Conservation (phyloP, 2,329 filamentous ascomycete species). For the Acrodontium crateriforme region DNA sequence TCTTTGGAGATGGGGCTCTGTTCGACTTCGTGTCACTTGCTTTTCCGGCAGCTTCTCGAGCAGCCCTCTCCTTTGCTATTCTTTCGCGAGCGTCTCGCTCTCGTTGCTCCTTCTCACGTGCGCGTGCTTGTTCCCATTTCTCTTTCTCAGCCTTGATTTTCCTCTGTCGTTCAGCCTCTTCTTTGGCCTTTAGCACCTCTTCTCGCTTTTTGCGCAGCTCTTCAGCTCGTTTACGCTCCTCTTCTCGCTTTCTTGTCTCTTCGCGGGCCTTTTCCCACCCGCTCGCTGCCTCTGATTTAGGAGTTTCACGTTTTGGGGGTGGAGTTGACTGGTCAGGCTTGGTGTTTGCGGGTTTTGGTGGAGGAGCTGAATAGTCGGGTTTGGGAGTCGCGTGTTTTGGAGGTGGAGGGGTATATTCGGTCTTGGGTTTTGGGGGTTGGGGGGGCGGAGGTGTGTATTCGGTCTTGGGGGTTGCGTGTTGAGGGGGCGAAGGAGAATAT, state of each 20-base stretch:
- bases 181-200: conserved; percentile 37
- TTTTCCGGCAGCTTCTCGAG: conserved; percentile 7
- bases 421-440: no score
- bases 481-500: no score
- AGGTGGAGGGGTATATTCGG: conserved; percentile 1
- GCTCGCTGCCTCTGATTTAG: conserved; percentile 9
- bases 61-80: conserved; percentile 22
- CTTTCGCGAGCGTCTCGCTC: conserved; percentile 30
- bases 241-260: conserved; percentile 49
- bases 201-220: conserved; percentile 46
- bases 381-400: conserved; percentile 3
- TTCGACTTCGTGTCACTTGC: conserved; percentile 24
- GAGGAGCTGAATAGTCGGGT: conserved; percentile 4
- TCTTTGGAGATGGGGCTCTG: conserved; percentile 31
- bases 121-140: conserved; percentile 37
- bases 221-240: conserved; percentile 45
- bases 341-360: conserved; percentile 1
- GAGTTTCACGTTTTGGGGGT: conserved; percentile 5
- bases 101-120: conserved; percentile 34
- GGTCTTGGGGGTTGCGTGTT: no score
- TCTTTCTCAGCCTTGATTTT: conserved; percentile 35
- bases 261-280: conserved; percentile 57
- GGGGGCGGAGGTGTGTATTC: no score
- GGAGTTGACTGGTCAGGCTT: conserved; percentile 5
- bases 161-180: conserved; percentile 33